Evolutionary conservation across 192 early-diverging fungal genomes (phyloP).

Genomic region (Coemansia sp.): DNA sequence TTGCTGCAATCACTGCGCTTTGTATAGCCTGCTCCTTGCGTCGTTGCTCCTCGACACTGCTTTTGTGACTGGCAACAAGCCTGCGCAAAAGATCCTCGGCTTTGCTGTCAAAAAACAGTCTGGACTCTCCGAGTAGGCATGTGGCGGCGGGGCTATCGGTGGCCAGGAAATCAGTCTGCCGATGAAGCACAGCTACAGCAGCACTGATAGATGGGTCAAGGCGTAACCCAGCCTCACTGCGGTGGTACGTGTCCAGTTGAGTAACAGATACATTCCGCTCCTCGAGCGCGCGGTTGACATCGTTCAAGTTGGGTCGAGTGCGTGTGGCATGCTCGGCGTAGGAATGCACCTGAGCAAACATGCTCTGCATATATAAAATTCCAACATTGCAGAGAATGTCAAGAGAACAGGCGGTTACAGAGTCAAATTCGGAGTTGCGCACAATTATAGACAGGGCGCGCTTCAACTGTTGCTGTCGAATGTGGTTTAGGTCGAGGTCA

Average conservation of each 20-base stretch:
- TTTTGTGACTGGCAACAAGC: constrained; percentile 25
- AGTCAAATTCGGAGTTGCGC: constrained; percentile 30
- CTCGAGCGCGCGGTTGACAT: constrained; percentile 47
- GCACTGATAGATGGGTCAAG: constrained; percentile 12
- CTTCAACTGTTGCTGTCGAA: constrained; percentile 34
- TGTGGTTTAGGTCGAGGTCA: constrained; percentile 14
- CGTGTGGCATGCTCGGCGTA: constrained; percentile 54
- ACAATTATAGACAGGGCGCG: constrained; percentile 41
- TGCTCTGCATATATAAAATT: constrained; percentile 46
- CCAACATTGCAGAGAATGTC: constrained; percentile 41
- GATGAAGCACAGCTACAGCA: constrained; percentile 17
- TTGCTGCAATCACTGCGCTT: constrained; percentile 3
- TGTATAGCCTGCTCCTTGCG: constrained; percentile 13
- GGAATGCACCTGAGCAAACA: constrained; percentile 50
- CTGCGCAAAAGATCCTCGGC: constrained; percentile 35
- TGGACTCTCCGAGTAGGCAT: not conserved
- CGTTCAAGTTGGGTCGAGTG: constrained; percentile 53
- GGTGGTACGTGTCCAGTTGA: constrained; percentile 34
- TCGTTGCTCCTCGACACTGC: constrained; percentile 8
- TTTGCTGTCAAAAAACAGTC: constrained; percentile 28
- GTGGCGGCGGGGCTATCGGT: not conserved
- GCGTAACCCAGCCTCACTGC: constrained; percentile 10
- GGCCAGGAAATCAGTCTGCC: constrained; percentile 7
- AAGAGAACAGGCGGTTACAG: constrained; percentile 29
- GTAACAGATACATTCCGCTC: constrained; percentile 32